These are phyloP conservation scores for Aspergillus fructus DNA, from an alignment of 2,329 filamentous ascomycete genomes.

Conservation along the genomic window DNA sequence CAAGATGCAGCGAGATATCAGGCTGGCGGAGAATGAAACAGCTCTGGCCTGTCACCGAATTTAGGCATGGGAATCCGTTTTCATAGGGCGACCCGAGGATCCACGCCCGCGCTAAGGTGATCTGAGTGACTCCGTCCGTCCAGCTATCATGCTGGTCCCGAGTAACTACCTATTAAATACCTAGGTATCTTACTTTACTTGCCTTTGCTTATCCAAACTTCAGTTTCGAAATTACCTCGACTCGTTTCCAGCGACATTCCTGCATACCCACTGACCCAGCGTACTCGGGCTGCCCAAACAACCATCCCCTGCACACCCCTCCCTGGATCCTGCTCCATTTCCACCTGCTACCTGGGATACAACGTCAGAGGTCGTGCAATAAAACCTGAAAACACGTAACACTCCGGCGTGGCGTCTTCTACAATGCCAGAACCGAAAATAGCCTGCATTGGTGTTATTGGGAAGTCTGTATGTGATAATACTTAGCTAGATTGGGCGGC, in stretches of 20 bases:
- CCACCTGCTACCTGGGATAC: neutral
- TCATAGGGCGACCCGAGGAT: too few species aligned
- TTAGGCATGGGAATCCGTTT: too few species aligned
- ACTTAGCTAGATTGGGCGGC: neutral
- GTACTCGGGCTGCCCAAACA: neutral
- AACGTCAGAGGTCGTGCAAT: neutral
- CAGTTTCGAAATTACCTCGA: too few species aligned
- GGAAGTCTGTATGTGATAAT: conserved; percentile 71
- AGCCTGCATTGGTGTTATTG: conserved; percentile 90
- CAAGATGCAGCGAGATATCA: too few species aligned
- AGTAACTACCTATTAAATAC: too few species aligned
- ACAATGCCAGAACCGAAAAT: conserved; percentile 67
- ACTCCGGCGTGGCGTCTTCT: neutral
- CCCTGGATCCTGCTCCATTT: neutral
- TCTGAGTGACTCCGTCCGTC: too few species aligned
- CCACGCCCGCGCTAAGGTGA: too few species aligned
- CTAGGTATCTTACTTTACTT: too few species aligned
- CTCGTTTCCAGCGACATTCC: neutral
- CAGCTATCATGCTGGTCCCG: too few species aligned
- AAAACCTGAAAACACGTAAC: neutral
- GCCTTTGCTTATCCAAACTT: too few species aligned
- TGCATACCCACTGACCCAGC: neutral
- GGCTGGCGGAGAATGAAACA: too few species aligned
- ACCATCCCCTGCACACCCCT: neutral
- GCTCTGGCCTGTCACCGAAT: too few species aligned